These are phyloP conservation scores for Sporothrix inflata DNA, from an alignment of 2,329 filamentous ascomycete species.

Conservation along the genomic window DNA sequence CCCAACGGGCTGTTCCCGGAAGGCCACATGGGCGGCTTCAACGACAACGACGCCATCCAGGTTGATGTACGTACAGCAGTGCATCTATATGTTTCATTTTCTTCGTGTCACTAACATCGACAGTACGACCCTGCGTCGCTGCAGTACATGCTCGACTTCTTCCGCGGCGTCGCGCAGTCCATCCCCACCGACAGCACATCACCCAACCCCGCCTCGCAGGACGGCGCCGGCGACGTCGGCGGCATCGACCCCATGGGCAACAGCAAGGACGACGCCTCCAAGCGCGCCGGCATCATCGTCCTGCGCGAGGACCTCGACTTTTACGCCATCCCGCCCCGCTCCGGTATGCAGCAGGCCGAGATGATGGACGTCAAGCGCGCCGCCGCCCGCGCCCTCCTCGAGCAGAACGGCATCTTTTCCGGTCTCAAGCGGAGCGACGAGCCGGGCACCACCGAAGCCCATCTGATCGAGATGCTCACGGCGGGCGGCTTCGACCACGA, in stretches of 20 bases:
- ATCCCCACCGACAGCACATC: slow-evolving; percentile 79
- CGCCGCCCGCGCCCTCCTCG: slow-evolving; percentile 80
- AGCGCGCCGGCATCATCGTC: slow-evolving; percentile 95
- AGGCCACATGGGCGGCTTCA: slow-evolving; percentile 89
- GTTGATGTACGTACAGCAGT: slow-evolving; percentile 72
- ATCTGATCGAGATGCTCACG: slow-evolving; percentile 98
- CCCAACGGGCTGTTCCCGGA: slow-evolving; percentile 98
- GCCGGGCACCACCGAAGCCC: slow-evolving; percentile 93
- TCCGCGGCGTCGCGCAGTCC: slow-evolving; percentile 93
- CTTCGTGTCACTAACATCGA: neutral
- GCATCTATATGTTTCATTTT: neutral
- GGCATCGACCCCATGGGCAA: slow-evolving; percentile 72
- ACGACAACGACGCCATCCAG: slow-evolving; percentile 91
- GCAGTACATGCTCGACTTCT: slow-evolving; percentile 99
- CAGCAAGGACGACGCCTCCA: slow-evolving; percentile 76
- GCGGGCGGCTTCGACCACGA: slow-evolving; percentile 97
- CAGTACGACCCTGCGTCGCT: slow-evolving; percentile 96
- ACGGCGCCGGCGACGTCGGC: slow-evolving; percentile 66
- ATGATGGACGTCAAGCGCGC: slow-evolving; percentile 98
- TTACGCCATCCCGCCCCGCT: slow-evolving; percentile 86
- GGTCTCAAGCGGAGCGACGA: slow-evolving; percentile 94
- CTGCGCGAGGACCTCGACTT: slow-evolving; percentile 96
- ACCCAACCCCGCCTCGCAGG: slow-evolving; percentile 61
- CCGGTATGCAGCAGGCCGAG: slow-evolving; percentile 81
- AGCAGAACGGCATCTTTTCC: slow-evolving; percentile 94